Evolutionary conservation across 176 grass and related monocot species (phyloP).

Genomic region (Pontederia crassipes): DNA sequence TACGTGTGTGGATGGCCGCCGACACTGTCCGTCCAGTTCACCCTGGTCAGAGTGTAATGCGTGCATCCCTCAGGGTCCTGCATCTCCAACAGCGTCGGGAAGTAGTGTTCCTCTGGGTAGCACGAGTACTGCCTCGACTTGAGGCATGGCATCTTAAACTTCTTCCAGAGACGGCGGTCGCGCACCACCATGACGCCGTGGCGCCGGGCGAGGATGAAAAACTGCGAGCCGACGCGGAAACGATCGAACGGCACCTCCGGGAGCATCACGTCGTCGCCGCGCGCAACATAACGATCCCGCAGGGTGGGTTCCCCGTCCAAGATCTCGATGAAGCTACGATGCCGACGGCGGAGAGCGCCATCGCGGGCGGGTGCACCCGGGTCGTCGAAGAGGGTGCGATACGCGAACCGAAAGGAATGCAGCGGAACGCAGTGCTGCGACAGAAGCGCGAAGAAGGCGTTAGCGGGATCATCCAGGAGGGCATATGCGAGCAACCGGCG

Average conservation of each 20-base stretch:
- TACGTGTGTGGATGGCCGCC: constrained; percentile 77
- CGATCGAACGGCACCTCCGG: constrained; percentile 68
- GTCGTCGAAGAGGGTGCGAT: constrained; percentile 39
- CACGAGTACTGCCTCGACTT: constrained; percentile 46
- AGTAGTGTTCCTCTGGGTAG: constrained; percentile 99
- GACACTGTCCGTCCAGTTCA: constrained; percentile 75
- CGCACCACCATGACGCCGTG: constrained; percentile 73
- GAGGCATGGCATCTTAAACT: constrained; percentile 77
- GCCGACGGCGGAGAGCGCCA: constrained; percentile 18
- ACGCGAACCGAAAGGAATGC: constrained; percentile 47
- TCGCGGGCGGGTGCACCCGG: neutral
- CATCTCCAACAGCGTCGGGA: constrained; percentile 96
- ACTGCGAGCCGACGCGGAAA: constrained; percentile 84
- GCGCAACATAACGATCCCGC: constrained; percentile 61
- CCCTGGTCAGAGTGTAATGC: constrained; percentile 75
- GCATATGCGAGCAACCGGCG: constrained; percentile 82
- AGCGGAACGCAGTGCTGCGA: constrained; percentile 92
- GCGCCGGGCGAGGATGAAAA: constrained; percentile 61
- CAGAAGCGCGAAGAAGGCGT: constrained; percentile 81
- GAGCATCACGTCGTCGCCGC: constrained; percentile 68
- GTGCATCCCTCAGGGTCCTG: constrained; percentile 67
- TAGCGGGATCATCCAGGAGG: constrained; percentile 65
- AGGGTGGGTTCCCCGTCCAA: constrained; percentile 55
- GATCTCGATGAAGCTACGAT: constrained; percentile 94
- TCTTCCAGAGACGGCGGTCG: constrained; percentile 81